phyloP scores from a whole-genome alignment of 1,284 basidiomycete species.

The Fomitopsis betulina region DNA sequence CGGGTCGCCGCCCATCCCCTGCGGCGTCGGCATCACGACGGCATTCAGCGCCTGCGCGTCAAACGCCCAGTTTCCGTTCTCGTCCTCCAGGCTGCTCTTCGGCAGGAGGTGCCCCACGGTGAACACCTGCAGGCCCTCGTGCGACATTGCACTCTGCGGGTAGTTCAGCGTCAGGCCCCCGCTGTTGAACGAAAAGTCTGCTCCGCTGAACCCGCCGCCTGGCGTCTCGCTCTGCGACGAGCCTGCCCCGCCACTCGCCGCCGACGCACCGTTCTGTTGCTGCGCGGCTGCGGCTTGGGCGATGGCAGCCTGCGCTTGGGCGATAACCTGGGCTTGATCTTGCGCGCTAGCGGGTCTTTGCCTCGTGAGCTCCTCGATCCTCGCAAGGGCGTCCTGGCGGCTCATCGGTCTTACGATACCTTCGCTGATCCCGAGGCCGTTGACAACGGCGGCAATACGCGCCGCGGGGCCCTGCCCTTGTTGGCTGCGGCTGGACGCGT shows the following conservation, averaged over 20 bases:
- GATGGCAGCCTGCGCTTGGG: constrained; percentile 6
- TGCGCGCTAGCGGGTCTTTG: constrained; percentile 32
- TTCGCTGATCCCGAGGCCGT: constrained; percentile 24
- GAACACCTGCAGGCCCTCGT: constrained; percentile 75
- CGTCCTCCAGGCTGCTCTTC: constrained; percentile 44
- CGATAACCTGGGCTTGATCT: constrained; percentile 9
- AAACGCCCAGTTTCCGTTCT: constrained; percentile 56
- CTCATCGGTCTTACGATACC: constrained; percentile 28
- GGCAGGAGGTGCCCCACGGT: constrained; percentile 80
- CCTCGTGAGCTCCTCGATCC: constrained; percentile 46
- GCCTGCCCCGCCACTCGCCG: background rate
- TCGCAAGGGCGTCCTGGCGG: constrained; percentile 44
- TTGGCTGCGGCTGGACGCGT: background rate
- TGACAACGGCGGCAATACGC: constrained; percentile 30
- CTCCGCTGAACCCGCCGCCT: constrained; percentile 24
- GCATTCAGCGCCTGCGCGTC: constrained; percentile 31
- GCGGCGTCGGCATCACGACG: constrained; percentile 29
- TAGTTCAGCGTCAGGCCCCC: constrained; percentile 11
- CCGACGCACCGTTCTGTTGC: constrained; percentile 12
- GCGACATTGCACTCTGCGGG: constrained; percentile 26
- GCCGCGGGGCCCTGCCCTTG: constrained; percentile 17
- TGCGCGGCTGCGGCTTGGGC: background rate
- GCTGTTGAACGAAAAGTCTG: constrained; percentile 8
- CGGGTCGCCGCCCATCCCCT: constrained; percentile 28
- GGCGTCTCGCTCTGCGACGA: constrained; percentile 1